Evolutionary conservation across 2,329 filamentous ascomycete genomes (phyloP), one percentile per base, ranked within the genome.

Genomic region (Apiospora marii): DNA sequence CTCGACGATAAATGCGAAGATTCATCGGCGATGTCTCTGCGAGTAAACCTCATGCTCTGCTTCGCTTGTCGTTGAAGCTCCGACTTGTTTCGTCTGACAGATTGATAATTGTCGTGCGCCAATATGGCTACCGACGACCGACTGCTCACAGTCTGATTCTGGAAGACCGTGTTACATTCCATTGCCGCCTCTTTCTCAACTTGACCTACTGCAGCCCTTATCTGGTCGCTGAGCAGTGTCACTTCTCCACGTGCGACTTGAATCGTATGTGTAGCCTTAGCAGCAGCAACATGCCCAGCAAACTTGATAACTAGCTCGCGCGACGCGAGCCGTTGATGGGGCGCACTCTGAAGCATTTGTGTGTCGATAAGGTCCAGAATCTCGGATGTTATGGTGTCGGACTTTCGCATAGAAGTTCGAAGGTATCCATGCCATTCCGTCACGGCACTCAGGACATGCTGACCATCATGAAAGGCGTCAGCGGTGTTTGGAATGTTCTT

Each of bases 341-440:
- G 68, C 8, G 16, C 49, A 10, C 24, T 19, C 3, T 7, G 24
- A 22, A 77, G 68, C 74, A 80, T 78, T 2, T 75, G 44, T 0
- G 46, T 43, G 41, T 81, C 80, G 6, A 82, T 72, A 8, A 81
- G 53, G 4, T 79, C 77, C 3, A 80, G 73, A 0, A 79, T 70
- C 2, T 70, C 48, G 0, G 69, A 43, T 0, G 80, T 80, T 10
- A 77, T 64, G 1, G 51, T 70, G 30, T 81, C 80, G 0, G 72
- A 73, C 24, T 69, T 74, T 16, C 78, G 72, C 24, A 74, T 16
- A 8, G 48, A 68, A 19, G 12, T 41, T 41, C 74, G 73, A 10
- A 80, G 71, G 68, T 74, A 73, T n/a, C 70, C 22, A 68, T 80
- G 79, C 79, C 78, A 80, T 51, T 71, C 41, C 5, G 48, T 72